A percentile compares a stretch with the other conserved stretches of the same genome.
Conservation (phyloP, 1,284 basidiomycete species). For the Butyriboletus appendiculatus region DNA sequence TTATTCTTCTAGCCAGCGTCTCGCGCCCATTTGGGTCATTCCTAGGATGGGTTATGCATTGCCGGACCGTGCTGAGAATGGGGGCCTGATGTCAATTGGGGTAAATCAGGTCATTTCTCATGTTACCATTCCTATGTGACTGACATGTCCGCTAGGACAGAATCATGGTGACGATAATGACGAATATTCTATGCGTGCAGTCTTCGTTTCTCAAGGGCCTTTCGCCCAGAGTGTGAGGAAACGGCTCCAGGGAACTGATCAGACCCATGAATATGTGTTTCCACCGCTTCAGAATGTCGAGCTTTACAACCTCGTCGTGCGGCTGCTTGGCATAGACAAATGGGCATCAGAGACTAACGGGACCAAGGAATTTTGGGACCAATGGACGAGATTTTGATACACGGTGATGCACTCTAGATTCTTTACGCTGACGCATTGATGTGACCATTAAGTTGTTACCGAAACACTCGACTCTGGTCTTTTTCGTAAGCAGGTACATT, state of each 20-base stretch:
- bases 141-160: slow-evolving; percentile 35
- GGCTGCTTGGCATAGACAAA: slow-evolving; percentile 63
- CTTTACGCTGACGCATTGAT: not conserved
- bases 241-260: not conserved
- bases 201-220: slow-evolving; percentile 87
- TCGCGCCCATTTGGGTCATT: slow-evolving; percentile 84
- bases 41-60: slow-evolving; percentile 76
- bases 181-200: slow-evolving; percentile 76
- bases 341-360: slow-evolving; percentile 69
- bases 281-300: slow-evolving; percentile 80
- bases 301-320: slow-evolving; percentile 79
- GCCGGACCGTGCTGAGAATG: slow-evolving; percentile 61
- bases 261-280: slow-evolving; percentile 64
- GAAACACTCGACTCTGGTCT: not conserved
- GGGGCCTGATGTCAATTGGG: slow-evolving; percentile 64
- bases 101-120: slow-evolving; percentile 38
- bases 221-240: slow-evolving; percentile 68
- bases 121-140: not conserved
- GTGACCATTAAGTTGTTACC: too few species aligned
- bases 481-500: too few species aligned
- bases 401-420: not conserved
- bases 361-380: slow-evolving; percentile 76
- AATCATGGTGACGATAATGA: slow-evolving; percentile 84
- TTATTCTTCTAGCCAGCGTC: slow-evolving; percentile 66
- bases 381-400: slow-evolving; percentile 8